A percentile compares a stretch with the other conserved stretches of the same genome.
Conservation (phyloP, 1,139 yeast genomes). For the Blastobotrys capitulatus region DNA sequence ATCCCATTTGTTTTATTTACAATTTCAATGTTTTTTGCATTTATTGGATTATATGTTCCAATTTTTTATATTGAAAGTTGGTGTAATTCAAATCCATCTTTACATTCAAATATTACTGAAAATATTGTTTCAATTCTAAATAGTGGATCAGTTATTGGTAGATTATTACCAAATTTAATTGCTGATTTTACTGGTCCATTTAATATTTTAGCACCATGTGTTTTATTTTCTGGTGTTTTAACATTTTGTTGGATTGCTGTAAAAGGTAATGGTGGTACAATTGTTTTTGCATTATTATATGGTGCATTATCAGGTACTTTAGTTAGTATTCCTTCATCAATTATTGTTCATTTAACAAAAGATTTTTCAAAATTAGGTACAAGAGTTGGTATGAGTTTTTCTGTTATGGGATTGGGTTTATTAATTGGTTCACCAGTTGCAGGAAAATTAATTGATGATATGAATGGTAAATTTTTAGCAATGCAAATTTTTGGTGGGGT, state of each 20-base stretch:
- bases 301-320: conserved; percentile 48
- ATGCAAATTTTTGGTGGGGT: no score
- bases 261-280: conserved; percentile 41
- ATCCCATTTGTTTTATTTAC: conserved; percentile 27
- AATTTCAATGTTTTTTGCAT: conserved; percentile 29
- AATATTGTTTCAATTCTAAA: conserved; percentile 46
- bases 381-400: conserved; percentile 57
- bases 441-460: conserved; percentile 39
- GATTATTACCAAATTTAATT: conserved; percentile 44
- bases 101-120: conserved; percentile 21
- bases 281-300: conserved; percentile 37
- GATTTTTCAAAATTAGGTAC: conserved; percentile 36
- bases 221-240: conserved; percentile 18
- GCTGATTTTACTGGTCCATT: conserved; percentile 36
- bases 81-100: conserved; percentile 24
- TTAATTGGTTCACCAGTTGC: conserved; percentile 50
- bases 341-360: conserved; percentile 47
- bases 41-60: conserved; percentile 34
- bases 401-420: conserved; percentile 49
- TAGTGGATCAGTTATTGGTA: conserved; percentile 46
- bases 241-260: conserved; percentile 37
- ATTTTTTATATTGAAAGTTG: conserved; percentile 34
- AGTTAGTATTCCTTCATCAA: conserved; percentile 41
- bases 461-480: no score
- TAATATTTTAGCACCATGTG: conserved; percentile 37